phyloP scores from a whole-genome alignment of 2,329 filamentous ascomycete species.

The Venturia oleaginea region DNA sequence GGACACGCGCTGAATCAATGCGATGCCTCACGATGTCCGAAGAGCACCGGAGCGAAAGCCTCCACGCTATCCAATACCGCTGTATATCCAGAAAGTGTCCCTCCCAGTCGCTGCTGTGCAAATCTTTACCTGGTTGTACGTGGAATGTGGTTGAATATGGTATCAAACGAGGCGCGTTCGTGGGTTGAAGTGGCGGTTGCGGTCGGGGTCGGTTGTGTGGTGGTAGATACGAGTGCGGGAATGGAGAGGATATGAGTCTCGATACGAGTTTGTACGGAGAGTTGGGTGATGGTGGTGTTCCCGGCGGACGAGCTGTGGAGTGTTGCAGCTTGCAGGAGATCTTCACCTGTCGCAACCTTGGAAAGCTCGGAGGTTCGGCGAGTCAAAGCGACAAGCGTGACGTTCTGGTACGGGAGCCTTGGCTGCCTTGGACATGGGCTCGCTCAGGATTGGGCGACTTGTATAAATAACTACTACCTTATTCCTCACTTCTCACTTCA shows the following conservation, averaged over 20 bases:
- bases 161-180: constrained; percentile 1
- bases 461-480: background rate
- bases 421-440: background rate
- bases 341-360: background rate
- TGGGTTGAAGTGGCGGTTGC: background rate
- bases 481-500: background rate
- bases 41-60: constrained; percentile 8
- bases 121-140: background rate
- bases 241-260: background rate
- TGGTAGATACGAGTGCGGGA: background rate
- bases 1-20: constrained; percentile 6
- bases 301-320: background rate
- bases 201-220: background rate
- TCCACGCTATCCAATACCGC: constrained; percentile 6
- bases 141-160: background rate
- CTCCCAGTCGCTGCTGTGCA: background rate
- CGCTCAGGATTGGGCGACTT: background rate
- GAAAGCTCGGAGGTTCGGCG: background rate
- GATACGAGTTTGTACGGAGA: background rate
- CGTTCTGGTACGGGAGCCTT: background rate
- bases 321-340: background rate
- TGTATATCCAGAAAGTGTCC: constrained; percentile 8
- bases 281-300: background rate
- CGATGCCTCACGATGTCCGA: constrained; percentile 4
- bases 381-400: background rate